Base-by-base conservation (phyloP, 352 stramenopile genomes). In the Pythium brassicae region DNA sequence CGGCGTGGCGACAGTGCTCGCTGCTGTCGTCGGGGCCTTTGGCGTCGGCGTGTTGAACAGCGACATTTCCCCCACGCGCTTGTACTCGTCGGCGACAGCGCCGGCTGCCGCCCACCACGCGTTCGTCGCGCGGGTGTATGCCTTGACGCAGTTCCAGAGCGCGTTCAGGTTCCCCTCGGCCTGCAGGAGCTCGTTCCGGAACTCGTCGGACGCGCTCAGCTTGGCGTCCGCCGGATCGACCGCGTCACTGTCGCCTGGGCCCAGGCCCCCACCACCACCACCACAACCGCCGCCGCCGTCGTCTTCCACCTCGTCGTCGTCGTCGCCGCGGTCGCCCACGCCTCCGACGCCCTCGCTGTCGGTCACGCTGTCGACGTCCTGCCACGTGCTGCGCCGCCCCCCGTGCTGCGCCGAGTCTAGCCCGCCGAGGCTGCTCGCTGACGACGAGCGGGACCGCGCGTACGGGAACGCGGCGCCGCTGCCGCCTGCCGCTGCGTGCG, bases 121-220 rank as follows among this genome's bases (percentile, higher is more conserved):
- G 23, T 73, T 69, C 8, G 83, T 88, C 12, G 83, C 78, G n/a
- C 75, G 72, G 51, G 73, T 65, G 44, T 86, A 86, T 10, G 77
- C 71, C 26, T 78, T 66, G 10, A 91, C 67, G 53, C 78, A 88
- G 54, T 91, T 87, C 75, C 76, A 91, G 12, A 93, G 62, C 10
- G 83, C 83, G 58, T 82, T 83, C 17, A 88, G 27, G 48, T 86
- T 87, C 3, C 80, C 74, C 55, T 93, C 83, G 0, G 72, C 75
- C 56, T 93, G 80, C 44, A 91, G 25, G 19, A 93, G 63, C 50
- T 93, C 80, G 45, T 89, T 93, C 11, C 80, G 68, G 45, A 93
- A 89, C 6, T 59, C 59, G 22, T 79, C 76, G 7, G 77, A 78
- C 4, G 66, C 61, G 49, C 74, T 55, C 17, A 46, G 4, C 39